phyloP scores from a whole-genome alignment of 2,329 filamentous ascomycete species.

The Blastomyces percursus region DNA sequence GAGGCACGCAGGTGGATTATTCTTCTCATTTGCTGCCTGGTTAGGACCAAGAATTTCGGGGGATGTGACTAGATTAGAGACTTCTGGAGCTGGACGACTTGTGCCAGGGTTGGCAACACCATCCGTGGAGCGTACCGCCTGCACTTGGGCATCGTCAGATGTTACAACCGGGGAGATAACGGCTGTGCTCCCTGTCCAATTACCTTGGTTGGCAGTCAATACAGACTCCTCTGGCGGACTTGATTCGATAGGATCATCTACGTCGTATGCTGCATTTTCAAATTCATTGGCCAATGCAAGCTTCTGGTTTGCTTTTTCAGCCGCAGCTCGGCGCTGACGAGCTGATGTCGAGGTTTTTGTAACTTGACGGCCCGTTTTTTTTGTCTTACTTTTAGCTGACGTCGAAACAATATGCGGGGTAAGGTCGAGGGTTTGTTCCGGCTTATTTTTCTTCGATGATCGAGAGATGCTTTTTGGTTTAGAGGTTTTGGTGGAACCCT shows the following conservation, averaged over 20 bases:
- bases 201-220: background rate
- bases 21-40: background rate
- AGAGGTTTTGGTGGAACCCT: background rate
- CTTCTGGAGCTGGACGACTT: background rate
- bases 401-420: constrained; percentile 5
- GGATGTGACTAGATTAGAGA: background rate
- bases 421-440: constrained; percentile 4
- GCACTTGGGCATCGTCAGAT: background rate
- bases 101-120: background rate
- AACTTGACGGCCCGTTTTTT: constrained; percentile 1
- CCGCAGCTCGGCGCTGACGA: constrained; percentile 11
- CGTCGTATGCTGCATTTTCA: constrained; percentile 9
- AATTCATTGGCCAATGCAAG: constrained; percentile 9
- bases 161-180: background rate
- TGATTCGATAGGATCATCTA: constrained; percentile 16
- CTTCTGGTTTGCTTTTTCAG: constrained; percentile 11
- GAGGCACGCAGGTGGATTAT: background rate
- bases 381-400: constrained; percentile 3
- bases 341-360: constrained; percentile 13
- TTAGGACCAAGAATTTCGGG: background rate
- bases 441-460: constrained; percentile 6
- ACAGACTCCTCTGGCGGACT: constrained; percentile 4
- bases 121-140: background rate
- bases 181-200: background rate
- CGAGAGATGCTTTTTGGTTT: constrained; percentile 4